Base-by-base conservation (phyloP, 1,284 basidiomycete genomes). In the Schizophyllum amplum region DNA sequence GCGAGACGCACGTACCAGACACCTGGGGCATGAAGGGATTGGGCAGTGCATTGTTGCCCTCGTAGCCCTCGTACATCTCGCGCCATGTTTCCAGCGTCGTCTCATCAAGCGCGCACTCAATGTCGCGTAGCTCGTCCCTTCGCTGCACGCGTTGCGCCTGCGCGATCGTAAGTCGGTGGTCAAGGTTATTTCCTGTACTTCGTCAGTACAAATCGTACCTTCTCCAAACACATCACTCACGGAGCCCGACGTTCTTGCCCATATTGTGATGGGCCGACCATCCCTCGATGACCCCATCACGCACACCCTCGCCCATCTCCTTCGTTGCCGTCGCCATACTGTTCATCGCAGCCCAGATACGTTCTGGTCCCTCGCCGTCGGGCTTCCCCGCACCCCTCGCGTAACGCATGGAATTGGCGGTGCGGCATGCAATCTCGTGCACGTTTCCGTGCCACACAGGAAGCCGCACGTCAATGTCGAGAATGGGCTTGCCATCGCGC, bases 231-330 rank as follows among this genome's bases (percentile, higher is more conserved):
- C 27, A 33, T 33, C 27, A 33, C 27, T 5, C 27, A 33, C 63
- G 60, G 7, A 65, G 26, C 25, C 61, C 61, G 2, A 61, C 24
- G 4, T 64, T 46, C 55, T 71, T 71, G 21, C 27, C 22, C 66
- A 66, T 70, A 56, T 71, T 71, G 67, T 63, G 68, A 23, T 56
- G 54, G 7, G 56, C 59, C 59, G 62, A 70, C 51, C 67, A 64
- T 52, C 69, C 69, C 26, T 72, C 64, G 21, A 71, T 27, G 0
- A 61, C 58, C 23, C 71, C 69, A 11, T 60, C 61, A 1, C 65
- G 58, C n/a, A 49, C 42, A 0, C 61, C 57, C 1, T 22, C 9
- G 13, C 66, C 66, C 70, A 72, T 72, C 57, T 70, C 67, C 33
- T 61, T 62, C 9, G 65, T 70, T 48, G 65, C 67, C 1, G 59